phyloP scores from a whole-genome alignment of 176 grass and related monocot species.

The Oryza meyeriana region DNA sequence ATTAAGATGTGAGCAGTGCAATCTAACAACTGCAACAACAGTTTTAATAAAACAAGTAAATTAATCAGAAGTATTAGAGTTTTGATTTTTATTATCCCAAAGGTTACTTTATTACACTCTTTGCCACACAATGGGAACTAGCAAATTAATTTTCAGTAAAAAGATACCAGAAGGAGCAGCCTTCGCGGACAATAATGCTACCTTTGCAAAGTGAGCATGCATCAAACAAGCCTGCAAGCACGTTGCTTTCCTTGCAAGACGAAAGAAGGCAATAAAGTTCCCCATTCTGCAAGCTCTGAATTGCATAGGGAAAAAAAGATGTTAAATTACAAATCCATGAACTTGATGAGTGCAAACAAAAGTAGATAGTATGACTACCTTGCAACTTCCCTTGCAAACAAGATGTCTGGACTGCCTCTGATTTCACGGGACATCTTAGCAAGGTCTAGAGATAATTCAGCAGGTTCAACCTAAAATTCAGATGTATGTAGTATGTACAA shows the following conservation, averaged over 20 bases:
- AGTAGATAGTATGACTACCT: slow-evolving; percentile 46
- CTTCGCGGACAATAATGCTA: slow-evolving; percentile 21
- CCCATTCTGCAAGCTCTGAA: slow-evolving; percentile 80
- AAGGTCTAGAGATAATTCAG: slow-evolving; percentile 89
- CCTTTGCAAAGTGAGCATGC: slow-evolving; percentile 98
- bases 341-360: not conserved
- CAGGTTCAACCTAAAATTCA: slow-evolving; percentile 76
- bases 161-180: slow-evolving; percentile 16
- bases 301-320: slow-evolving; percentile 25
- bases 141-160: slow-evolving; percentile 9
- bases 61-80: not conserved
- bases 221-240: slow-evolving; percentile 96
- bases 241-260: slow-evolving; percentile 84
- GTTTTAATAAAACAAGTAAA: not conserved
- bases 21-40: not conserved
- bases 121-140: slow-evolving; percentile 16
- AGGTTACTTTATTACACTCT: not conserved
- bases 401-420: slow-evolving; percentile 65
- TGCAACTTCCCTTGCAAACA: slow-evolving; percentile 87
- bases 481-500: slow-evolving; percentile 16
- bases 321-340: slow-evolving; percentile 8
- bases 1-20: not conserved
- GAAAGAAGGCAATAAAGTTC: slow-evolving; percentile 90
- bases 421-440: slow-evolving; percentile 93
- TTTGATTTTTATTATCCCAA: slow-evolving; percentile 6